phyloP scores from a whole-genome alignment of 2,329 filamentous ascomycete species.

The Sphaerostilbella broomeana region DNA sequence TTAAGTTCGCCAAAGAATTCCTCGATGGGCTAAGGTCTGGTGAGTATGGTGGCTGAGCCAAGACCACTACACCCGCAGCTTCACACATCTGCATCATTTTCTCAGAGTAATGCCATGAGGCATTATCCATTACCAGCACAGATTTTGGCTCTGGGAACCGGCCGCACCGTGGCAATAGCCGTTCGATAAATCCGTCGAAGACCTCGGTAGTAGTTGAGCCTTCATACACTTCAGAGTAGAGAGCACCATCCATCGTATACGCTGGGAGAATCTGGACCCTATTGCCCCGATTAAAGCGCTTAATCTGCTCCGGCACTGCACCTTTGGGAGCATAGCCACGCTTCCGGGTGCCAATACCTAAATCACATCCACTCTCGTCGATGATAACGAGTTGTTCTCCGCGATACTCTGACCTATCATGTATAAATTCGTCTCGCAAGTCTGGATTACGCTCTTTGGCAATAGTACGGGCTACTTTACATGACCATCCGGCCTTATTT shows the following conservation, averaged over 20 bases:
- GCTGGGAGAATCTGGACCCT: background rate
- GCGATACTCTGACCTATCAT: background rate
- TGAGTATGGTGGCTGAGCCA: background rate
- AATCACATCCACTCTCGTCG: constrained; percentile 1
- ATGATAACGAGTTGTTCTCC: background rate
- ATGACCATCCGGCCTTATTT: background rate
- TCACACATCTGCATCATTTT: background rate
- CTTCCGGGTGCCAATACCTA: background rate
- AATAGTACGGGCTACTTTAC: background rate
- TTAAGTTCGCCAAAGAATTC: background rate
- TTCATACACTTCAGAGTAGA: background rate
- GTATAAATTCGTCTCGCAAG: background rate
- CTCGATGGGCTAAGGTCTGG: background rate
- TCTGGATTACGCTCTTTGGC: background rate
- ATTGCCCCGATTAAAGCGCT: background rate
- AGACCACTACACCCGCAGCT: background rate
- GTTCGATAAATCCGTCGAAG: background rate
- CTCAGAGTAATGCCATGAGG: background rate
- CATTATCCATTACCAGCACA: background rate
- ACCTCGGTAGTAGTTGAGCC: background rate
- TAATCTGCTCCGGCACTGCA: background rate
- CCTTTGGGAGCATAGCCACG: background rate
- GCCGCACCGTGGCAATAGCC: background rate
- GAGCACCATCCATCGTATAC: background rate
- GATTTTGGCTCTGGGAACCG: background rate